Evolutionary conservation across 2,329 filamentous ascomycete species (phyloP), one percentile per base, ranked within the genome.

Genomic region (Colletotrichum euphorbiae): DNA sequence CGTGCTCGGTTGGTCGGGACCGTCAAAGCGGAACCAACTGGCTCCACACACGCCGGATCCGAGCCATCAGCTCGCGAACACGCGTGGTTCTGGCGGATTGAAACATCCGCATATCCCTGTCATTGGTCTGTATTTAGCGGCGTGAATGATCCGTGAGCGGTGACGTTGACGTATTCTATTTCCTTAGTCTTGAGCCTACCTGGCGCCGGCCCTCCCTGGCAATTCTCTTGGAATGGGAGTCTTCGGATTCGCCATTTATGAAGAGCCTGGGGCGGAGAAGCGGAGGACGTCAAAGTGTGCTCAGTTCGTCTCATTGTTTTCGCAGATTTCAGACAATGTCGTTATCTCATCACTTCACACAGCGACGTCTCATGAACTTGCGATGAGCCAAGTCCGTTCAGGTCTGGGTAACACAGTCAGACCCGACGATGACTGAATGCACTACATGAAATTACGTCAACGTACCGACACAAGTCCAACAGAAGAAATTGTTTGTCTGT

Each of bases 1-100:
- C 38, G 40, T 33, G 56, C 62, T 19, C 48, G 48, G 48, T 33
- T 31, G 28, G 17, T 52, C n/a, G 48, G 21, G 50, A 42, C 51
- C 51, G 38, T 63, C 64, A 67, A 50, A 67, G 64, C 64, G 43
- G 48, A 21, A 13, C 58, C 21, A 17, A 33, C 24, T 9, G 19
- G 6, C n/a, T 11, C 17, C 48, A 21, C 19, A 17, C n/a, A 31
- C 40, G n/a, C 33, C 33, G 38, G 40, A 40, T 15, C 12, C 24
- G 15, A 36, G 28, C 48, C 48, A 38, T 19, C 40, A 21, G 36
- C 24, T 13, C 11, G 33, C 19, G 42, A 21, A 56, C 50, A 51
- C 48, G 59, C 36, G 51, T 67, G 52, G 45, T 52, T 40, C 13
- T 58, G 24, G 36, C 28, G 43, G 33, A 31, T 33, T 58, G 51